A percentile compares a stretch with the other conserved stretches of the same genome.
phyloP scores from a whole-genome alignment of 108 stramenopile genomes.

The Pseudonitzschia delicatissima region DNA sequence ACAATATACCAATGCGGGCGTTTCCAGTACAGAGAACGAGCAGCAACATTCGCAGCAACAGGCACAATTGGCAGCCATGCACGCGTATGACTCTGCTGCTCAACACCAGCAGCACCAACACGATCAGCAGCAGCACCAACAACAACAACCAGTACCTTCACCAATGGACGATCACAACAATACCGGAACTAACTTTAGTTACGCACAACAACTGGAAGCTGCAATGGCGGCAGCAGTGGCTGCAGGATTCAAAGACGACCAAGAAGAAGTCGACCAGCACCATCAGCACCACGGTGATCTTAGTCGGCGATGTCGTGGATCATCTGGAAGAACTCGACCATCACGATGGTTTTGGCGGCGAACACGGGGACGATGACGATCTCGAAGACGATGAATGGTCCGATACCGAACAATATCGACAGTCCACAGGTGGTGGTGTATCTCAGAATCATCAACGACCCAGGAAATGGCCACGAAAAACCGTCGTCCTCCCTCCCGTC shows the following conservation, averaged over 20 bases:
- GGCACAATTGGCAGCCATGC: background rate
- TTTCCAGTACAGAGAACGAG: background rate
- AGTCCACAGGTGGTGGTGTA: background rate
- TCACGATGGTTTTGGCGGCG: background rate
- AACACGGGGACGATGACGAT: background rate
- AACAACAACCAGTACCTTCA: background rate
- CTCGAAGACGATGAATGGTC: conserved; percentile 2
- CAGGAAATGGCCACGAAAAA: background rate
- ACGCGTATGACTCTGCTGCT: background rate
- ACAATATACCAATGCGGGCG: background rate
- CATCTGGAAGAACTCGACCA: background rate
- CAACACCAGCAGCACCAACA: background rate
- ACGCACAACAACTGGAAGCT: conserved; percentile 1
- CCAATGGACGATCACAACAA: background rate
- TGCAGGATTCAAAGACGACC: background rate
- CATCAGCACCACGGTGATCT: background rate
- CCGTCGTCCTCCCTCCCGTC: background rate
- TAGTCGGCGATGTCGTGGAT: background rate
- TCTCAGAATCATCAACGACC: background rate
- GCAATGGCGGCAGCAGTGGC: conserved; percentile 3
- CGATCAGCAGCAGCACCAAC: background rate
- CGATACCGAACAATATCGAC: conserved; percentile 5
- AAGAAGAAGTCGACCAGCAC: background rate
- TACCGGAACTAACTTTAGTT: background rate
- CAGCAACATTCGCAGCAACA: conserved; percentile 7